These are phyloP conservation scores for Platanus orientalis DNA, from an alignment of 164 flowering plant species.

Conservation along the genomic window DNA sequence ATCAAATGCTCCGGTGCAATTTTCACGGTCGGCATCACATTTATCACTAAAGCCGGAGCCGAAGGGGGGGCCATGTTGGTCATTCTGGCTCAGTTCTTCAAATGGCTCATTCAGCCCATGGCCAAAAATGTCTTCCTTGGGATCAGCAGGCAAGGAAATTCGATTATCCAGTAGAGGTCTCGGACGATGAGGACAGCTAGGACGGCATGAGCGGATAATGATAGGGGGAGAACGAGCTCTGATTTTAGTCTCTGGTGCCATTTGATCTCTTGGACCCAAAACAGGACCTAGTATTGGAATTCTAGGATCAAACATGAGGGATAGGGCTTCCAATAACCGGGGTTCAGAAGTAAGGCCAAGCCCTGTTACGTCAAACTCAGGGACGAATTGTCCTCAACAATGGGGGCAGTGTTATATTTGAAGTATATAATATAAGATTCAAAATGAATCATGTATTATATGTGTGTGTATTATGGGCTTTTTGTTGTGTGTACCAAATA, in stretches of 20 bases:
- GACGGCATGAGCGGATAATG: slow-evolving; percentile 32
- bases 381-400: slow-evolving; percentile 61
- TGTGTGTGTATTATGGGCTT: too few relatives aligned
- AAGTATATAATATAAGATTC: too few relatives aligned
- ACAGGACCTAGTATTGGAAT: slow-evolving; percentile 16
- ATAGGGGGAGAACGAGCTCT: slow-evolving; percentile 27
- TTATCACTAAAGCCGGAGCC: too few relatives aligned
- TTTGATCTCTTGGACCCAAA: slow-evolving; percentile 16
- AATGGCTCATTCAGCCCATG: slow-evolving; percentile 52
- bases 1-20: too few relatives aligned
- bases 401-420: too few relatives aligned
- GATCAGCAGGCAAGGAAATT: too few relatives aligned
- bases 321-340: slow-evolving; percentile 59
- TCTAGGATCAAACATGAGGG: slow-evolving; percentile 47
- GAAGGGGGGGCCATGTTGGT: slow-evolving; percentile 67
- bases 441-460: too few relatives aligned
- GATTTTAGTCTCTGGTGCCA: slow-evolving; percentile 22
- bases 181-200: slow-evolving; percentile 12
- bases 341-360: slow-evolving; percentile 52
- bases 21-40: slow-evolving; percentile 51
- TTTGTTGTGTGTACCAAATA: too few relatives aligned
- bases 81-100: slow-evolving; percentile 67
- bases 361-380: slow-evolving; percentile 38
- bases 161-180: too few relatives aligned
- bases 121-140: too few relatives aligned